Conservation (phyloP, 495 filamentous ascomycete species). For the Beverwykella pulmonaria region DNA sequence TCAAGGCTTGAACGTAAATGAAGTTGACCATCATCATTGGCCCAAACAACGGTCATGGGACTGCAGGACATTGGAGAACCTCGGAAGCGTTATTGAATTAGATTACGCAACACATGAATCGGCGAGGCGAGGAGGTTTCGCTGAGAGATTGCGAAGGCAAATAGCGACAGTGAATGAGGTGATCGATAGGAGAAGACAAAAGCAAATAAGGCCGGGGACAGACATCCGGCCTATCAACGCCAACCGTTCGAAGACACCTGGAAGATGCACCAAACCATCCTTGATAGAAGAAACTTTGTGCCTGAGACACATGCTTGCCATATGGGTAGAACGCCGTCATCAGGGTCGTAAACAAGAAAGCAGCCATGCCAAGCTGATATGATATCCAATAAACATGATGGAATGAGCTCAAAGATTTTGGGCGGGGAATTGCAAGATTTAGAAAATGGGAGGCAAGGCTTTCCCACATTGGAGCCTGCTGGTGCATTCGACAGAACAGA, state of each 20-base stretch:
- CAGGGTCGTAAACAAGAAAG: conserved; percentile 24
- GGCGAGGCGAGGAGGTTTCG: not conserved
- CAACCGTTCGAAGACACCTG: conserved; percentile 21
- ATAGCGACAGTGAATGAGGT: conserved; percentile 1
- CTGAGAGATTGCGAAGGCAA: not conserved
- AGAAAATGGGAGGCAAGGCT: not conserved
- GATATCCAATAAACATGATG: conserved; percentile 10
- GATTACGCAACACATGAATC: conserved; percentile 15
- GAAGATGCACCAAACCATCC: conserved; percentile 28
- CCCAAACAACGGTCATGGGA: conserved; percentile 5
- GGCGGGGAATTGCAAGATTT: conserved; percentile 11
- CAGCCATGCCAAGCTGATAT: conserved; percentile 19
- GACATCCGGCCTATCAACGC: not conserved
- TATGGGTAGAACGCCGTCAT: conserved; percentile 32
- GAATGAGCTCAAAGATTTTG: conserved; percentile 15
- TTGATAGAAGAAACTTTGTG: conserved; percentile 9
- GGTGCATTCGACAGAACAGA: not conserved
- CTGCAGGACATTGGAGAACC: not conserved
- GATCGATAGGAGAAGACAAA: conserved; percentile 5
- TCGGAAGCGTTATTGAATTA: conserved; percentile 2
- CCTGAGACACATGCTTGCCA: conserved; percentile 2
- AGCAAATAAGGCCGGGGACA: not conserved
- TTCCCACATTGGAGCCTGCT: not conserved
- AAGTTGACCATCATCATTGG: not conserved
- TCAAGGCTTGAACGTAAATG: not conserved